A percentile compares a stretch with the other conserved stretches of the same genome.
Evolutionary conservation across 78 protist species (phyloP).

Genomic region (Monocercomonoides exilis): DNA sequence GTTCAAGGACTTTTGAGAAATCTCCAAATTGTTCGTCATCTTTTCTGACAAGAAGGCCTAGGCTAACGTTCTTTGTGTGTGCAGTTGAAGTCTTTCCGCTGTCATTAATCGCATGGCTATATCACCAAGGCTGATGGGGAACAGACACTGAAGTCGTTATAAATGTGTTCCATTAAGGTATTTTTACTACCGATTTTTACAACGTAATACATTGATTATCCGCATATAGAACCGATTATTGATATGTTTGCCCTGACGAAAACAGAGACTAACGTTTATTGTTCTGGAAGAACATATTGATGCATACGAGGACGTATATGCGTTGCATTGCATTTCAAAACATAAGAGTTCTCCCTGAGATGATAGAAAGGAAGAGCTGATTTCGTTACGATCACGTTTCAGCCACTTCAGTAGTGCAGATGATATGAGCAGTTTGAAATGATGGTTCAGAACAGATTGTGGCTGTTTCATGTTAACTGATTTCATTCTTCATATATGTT

Average conservation of each 20-base stretch:
- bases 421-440: neutral
- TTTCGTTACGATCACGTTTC: neutral
- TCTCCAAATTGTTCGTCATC: constrained; percentile 15
- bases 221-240: neutral
- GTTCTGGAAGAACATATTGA: constrained; percentile 41
- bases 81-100: neutral
- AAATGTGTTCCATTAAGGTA: constrained; percentile 8
- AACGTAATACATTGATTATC: neutral
- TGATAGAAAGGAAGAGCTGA: neutral
- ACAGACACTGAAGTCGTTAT: constrained; percentile 32
- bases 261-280: constrained; percentile 31
- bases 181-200: constrained; percentile 11
- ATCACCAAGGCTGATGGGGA: constrained; percentile 26
- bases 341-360: neutral
- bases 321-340: neutral
- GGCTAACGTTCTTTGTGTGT: constrained; percentile 30
- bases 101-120: constrained; percentile 19
- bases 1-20: neutral
- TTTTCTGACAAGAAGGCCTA: constrained; percentile 37
- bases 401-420: neutral
- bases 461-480: neutral
- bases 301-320: constrained; percentile 21
- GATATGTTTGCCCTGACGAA: neutral
- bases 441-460: neutral
- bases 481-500: neutral